A percentile compares a stretch with the other conserved stretches of the same genome.
Evolutionary conservation across 192 early-diverging fungal genomes (phyloP).

Genomic region (Kickxella alabastrina): DNA sequence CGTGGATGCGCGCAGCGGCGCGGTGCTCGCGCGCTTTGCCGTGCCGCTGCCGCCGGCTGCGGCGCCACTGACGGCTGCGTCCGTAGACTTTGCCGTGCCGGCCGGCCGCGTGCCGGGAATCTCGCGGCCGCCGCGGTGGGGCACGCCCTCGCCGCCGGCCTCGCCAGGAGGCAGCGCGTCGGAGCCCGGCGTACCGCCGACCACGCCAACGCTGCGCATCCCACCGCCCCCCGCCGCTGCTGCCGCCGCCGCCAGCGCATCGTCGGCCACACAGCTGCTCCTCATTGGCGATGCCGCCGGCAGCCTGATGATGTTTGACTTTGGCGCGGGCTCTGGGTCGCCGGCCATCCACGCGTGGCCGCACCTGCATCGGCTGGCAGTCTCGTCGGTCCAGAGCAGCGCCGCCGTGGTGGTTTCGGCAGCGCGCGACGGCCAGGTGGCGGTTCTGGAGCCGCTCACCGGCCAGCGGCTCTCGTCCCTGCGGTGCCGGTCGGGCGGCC

Average conservation of each 20-base stretch:
- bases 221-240: too few species aligned
- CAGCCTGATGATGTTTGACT: constrained; percentile 26
- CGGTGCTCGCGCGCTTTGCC: constrained; percentile 2
- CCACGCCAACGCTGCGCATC: neutral
- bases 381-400: constrained; percentile 19
- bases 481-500: constrained; percentile 23
- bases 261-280: constrained; percentile 13
- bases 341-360: constrained; percentile 14
- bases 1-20: constrained; percentile 10
- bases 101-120: neutral
- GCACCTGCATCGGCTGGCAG: constrained; percentile 22
- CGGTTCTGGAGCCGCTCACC: constrained; percentile 20
- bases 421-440: constrained; percentile 29
- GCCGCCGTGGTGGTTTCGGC: constrained; percentile 23
- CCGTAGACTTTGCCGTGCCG: neutral
- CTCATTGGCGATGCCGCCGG: constrained; percentile 29
- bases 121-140: too few species aligned
- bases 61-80: constrained; percentile 7
- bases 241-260: neutral
- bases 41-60: neutral
- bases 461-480: constrained; percentile 6
- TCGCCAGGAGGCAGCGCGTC: neutral
- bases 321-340: constrained; percentile 1
- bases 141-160: neutral
- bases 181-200: neutral